Base-by-base conservation (phyloP, 495 filamentous ascomycete genomes). In the Achaetomiella virescens region DNA sequence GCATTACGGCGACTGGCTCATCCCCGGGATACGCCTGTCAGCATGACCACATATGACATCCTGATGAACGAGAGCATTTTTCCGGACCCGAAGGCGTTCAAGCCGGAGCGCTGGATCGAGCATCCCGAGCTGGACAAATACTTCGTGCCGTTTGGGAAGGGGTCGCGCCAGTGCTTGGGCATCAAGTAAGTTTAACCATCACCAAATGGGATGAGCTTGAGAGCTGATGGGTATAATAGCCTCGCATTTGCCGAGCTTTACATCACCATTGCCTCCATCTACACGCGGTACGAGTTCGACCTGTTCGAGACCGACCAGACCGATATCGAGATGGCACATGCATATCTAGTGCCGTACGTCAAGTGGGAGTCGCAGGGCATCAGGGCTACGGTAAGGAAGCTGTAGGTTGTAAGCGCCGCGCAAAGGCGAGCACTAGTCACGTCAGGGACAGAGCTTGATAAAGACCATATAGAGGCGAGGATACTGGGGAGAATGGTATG, bases 101-200 rank as follows among this genome's bases (percentile, higher is more conserved):
- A 64, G 14, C 78, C 79, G 0, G 66, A 76, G 33, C 70, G 79
- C 27, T 82, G 78, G 78, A 58, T 77, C 48, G 58, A n/a, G 57
- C 25, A 21, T 2, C 45, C 45, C 6, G 43, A 63, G 22, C 45
- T 48, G 45, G n/a, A 33, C 5, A 60, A 17, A 60, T 74, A 70
- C 45, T 66, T 74, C 2, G 66, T 75, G 10, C 55, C 77, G 0
- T 82, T 82, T 48, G 64, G 58, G 8, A 72, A 67, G 51, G 78
- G 78, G 0, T 72, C 69, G 22, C 52, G 78, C 22, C 61, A 60
- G 9, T 81, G 78, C 50, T 43, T 80, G 9, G 78, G 78, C 10
- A 69, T 75, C 20, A 68, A 64, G 48, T 51, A 41, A 7, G 33
- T 35, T 12, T 8, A 20, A 18, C 21, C 31, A 11, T 33, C 31